Base-by-base conservation (phyloP, 768 basidiomycete species). In the Naganishia onofrii region DNA sequence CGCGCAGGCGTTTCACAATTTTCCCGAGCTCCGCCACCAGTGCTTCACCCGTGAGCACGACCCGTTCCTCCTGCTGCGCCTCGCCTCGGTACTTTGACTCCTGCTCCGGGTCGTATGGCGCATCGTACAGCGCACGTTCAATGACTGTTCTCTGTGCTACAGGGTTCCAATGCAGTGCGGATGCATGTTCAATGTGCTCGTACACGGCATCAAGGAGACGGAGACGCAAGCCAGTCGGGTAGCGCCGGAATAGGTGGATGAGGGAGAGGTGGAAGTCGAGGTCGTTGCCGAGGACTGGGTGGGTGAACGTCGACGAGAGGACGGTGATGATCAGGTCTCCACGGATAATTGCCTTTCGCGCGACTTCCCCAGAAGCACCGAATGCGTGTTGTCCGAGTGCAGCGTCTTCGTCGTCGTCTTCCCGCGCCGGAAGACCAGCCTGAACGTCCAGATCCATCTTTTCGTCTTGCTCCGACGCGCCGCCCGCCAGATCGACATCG, bases 401-500 rank as follows among this genome's bases (percentile, higher is more conserved):
- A 90, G 87, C 77, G 86, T 87, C 46, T 91, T 89, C 74, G 92
- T 91, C 3, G 85, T 90, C 29, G 92, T 92, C 63, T 85, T 85
- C 75, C 83, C 83, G 63, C 23, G 89, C 89, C 53, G 85, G 84
- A 36, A 83, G 68, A 7, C 72, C 72, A 15, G 64, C 72, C 23
- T 56, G 51, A 0, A 60, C 72, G 26, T 15, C 54, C 46, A 29
- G 51, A 54, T 54, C 60, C 68, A 52, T 67, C 32, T 31, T 31
- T n/a, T 32, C 67, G 4, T 31, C 53, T 9, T 52, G 31, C n/a
- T 12, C 55, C 52, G 2, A 82, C 53, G 83, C 72, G 34, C 79
- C 77, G 28, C 76, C 54, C 13, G 57, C 67, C 28, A 70, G 69
- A 29, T 68, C 73, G 0, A 32, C 70, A 23, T 15, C 64, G 64